Evolutionary conservation across 208 protist genomes (phyloP).

Genomic region (Trypanosoma cruzi): DNA sequence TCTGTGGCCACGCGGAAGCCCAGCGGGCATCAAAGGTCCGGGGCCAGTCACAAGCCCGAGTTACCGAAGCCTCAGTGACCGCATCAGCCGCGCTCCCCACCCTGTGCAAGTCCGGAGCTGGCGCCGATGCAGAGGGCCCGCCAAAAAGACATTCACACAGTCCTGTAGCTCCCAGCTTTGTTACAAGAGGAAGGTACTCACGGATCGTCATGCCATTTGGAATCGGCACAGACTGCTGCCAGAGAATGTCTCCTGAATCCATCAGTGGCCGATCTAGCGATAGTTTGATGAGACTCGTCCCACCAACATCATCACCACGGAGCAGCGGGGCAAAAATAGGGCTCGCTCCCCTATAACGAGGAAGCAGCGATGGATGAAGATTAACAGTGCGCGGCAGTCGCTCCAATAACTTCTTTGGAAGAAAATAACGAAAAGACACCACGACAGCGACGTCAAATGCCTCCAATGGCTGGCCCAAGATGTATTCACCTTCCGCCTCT

Average conservation of each 20-base stretch:
- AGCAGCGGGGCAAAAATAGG: slow-evolving; percentile 89
- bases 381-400: slow-evolving; percentile 82
- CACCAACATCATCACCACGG: slow-evolving; percentile 63
- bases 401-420: slow-evolving; percentile 59
- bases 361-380: slow-evolving; percentile 89
- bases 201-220: slow-evolving; percentile 67
- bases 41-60: slow-evolving; percentile 64
- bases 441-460: slow-evolving; percentile 82
- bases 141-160: slow-evolving; percentile 84
- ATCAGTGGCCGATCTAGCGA: slow-evolving; percentile 49
- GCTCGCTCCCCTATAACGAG: slow-evolving; percentile 85
- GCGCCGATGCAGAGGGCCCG: slow-evolving; percentile 16
- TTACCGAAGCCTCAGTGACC: neutral
- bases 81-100: neutral
- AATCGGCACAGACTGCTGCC: slow-evolving; percentile 76
- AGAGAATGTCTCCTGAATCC: slow-evolving; percentile 82
- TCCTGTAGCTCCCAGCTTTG: slow-evolving; percentile 61
- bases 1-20: slow-evolving; percentile 50
- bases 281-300: slow-evolving; percentile 82
- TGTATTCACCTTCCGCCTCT: slow-evolving; percentile 3
- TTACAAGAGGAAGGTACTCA: slow-evolving; percentile 82
- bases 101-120: neutral
- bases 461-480: slow-evolving; percentile 37
- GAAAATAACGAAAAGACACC: slow-evolving; percentile 89
- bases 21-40: slow-evolving; percentile 67